A percentile compares a stretch with the other conserved stretches of the same genome.
Evolutionary conservation across 2,329 filamentous ascomycete genomes (phyloP).

Genomic region (Diplodia mutila): DNA sequence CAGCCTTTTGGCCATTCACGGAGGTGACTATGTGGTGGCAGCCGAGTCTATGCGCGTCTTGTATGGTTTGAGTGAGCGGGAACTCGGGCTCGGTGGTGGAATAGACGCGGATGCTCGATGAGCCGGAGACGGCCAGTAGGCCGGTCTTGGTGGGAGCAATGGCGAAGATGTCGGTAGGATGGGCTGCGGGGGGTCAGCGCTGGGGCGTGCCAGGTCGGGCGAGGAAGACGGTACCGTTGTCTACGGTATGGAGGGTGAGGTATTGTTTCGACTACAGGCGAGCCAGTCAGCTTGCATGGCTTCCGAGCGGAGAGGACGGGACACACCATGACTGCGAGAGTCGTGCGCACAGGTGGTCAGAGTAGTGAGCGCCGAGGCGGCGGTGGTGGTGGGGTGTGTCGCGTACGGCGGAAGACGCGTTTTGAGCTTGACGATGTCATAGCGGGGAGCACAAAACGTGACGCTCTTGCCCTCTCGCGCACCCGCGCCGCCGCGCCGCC

Average conservation of each 20-base stretch:
- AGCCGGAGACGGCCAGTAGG: slow-evolving; percentile 82
- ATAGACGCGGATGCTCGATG: slow-evolving; percentile 80
- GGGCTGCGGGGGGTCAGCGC: slow-evolving; percentile 60
- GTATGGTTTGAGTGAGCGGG: slow-evolving; percentile 77
- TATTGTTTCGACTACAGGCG: slow-evolving; percentile 89
- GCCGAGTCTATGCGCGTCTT: slow-evolving; percentile 80
- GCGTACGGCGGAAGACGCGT: slow-evolving; percentile 22
- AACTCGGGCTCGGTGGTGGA: slow-evolving; percentile 72
- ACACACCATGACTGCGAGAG: slow-evolving; percentile 10
- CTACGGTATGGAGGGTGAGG: slow-evolving; percentile 86
- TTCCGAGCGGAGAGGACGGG: background rate
- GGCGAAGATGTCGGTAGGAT: slow-evolving; percentile 82
- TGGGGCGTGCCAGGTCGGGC: slow-evolving; percentile 37
- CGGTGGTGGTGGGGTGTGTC: background rate
- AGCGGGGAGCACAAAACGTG: slow-evolving; percentile 23
- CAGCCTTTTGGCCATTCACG: slow-evolving; percentile 70
- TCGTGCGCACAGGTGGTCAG: background rate
- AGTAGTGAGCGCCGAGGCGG: background rate
- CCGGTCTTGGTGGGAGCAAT: slow-evolving; percentile 74
- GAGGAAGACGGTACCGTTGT: slow-evolving; percentile 67
- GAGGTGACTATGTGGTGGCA: slow-evolving; percentile 85
- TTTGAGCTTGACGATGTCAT: slow-evolving; percentile 26
- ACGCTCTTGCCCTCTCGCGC: slow-evolving; percentile 11
- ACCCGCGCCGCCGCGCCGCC: background rate
- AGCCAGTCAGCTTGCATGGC: background rate